Base-by-base conservation (phyloP, 2,329 filamentous ascomycete genomes). In the Aureobasidium zeae region DNA sequence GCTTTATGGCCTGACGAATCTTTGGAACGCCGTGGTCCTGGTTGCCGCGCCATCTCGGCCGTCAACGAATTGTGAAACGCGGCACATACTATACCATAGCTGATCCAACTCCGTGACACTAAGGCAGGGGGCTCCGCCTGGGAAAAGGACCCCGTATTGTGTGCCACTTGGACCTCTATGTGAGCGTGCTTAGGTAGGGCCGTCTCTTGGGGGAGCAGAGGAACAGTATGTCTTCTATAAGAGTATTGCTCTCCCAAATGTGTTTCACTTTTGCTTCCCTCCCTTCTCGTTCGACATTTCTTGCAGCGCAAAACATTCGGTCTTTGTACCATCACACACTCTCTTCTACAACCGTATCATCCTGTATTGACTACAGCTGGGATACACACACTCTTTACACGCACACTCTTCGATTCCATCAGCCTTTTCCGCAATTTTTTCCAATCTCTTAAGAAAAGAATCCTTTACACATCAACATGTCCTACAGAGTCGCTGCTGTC, bases 401-500 rank as follows among this genome's bases (percentile, higher is more conserved):
- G 21, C 28, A 11, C 24, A 21, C n/a, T n/a, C 29, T 39, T 34
- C 34, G 25, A 35, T 20, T 24, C 13, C 34, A 32, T 28, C 30
- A 22, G 12, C 29, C 17, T 32, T 22, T 39, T n/a, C 22, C 20
- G 35, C 34, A 32, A 28, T 36, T 46, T 38, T n/a, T 24, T 41
- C 22, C 44, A 45, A 31, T 38, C 25, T 38, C 28, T 24, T 16
- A 15, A n/a, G n/a, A 24, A 46, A 29, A 45, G 28, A 45, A 26
- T 19, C 12, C 20, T 38, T 11, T 15, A 29, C 28, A 15, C 32
- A 33, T 26, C 44, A 34, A 43, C n/a, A 58, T 58, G 56, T 54
- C 53, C 44, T 44, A 52, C 49, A 44, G 35, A 19, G 33, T 57
- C 38, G 48, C 49, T 44, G 52, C 50, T 41, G 51, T 51, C 17